phyloP scores from a whole-genome alignment of 768 basidiomycete species.

The Cystobasidium onofrii region DNA sequence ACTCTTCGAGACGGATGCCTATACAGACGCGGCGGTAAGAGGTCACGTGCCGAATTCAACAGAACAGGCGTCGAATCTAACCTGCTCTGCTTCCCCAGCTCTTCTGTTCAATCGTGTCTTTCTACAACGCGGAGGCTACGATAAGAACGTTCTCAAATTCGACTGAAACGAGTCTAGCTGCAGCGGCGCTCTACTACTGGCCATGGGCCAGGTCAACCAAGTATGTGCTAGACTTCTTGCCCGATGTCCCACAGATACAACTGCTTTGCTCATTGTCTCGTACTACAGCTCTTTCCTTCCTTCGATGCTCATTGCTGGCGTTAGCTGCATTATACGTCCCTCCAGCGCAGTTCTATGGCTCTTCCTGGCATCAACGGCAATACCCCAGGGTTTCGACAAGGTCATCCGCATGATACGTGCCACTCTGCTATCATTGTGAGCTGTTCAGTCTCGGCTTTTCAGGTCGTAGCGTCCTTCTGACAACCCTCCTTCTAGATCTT shows the following conservation, averaged over 20 bases:
- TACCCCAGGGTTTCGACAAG: not conserved
- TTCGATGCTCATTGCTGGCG: constrained; percentile 57
- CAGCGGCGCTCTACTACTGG: constrained; percentile 66
- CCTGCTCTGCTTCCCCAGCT: not conserved
- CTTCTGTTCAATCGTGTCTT: constrained; percentile 63
- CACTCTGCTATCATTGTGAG: not conserved
- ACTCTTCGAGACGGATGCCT: not conserved
- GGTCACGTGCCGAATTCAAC: not conserved
- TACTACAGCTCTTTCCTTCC: constrained; percentile 36
- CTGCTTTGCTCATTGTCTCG: too few relatives aligned
- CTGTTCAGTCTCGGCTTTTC: too few relatives aligned
- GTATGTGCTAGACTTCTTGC: too few relatives aligned
- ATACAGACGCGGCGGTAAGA: constrained; percentile 6
- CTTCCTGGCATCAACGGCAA: constrained; percentile 52
- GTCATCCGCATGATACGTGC: not conserved
- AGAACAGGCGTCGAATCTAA: too few relatives aligned
- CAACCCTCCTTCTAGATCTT: constrained; percentile 50
- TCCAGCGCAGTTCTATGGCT: constrained; percentile 82
- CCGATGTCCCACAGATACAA: too few relatives aligned
- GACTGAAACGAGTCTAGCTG: constrained; percentile 75
- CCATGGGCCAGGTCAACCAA: too few relatives aligned
- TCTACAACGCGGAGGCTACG: constrained; percentile 75
- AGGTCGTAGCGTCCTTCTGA: too few relatives aligned
- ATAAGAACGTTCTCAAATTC: constrained; percentile 89
- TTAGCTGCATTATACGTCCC: constrained; percentile 72